phyloP scores from a whole-genome alignment of 139 green algal species.

The Auxenochlorella protothecoides region DNA sequence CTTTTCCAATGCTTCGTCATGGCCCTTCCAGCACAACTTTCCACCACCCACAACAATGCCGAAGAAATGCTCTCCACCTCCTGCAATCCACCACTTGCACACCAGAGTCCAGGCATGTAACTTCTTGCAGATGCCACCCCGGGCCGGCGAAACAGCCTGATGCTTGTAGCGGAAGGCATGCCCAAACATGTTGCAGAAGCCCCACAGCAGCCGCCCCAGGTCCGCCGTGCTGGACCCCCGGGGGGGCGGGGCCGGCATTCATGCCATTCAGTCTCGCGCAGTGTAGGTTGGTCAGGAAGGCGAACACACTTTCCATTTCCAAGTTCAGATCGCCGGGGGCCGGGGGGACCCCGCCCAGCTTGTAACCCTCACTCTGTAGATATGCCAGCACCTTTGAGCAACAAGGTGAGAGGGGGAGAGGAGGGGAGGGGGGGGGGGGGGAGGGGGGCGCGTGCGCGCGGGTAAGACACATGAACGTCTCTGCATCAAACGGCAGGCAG shows the following conservation, averaged over 20 bases:
- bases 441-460: not conserved
- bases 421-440: not conserved
- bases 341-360: not conserved
- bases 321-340: not conserved
- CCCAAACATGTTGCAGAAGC: conserved; percentile 49
- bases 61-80: no score
- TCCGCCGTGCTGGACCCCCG: conserved; percentile 18
- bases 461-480: not conserved
- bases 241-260: not conserved
- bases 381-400: conserved; percentile 36
- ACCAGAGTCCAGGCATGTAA: conserved; percentile 19
- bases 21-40: no score
- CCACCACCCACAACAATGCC: no score
- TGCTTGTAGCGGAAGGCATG: conserved; percentile 24
- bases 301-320: conserved; percentile 9
- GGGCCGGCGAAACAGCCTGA: conserved; percentile 43
- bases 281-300: conserved; percentile 10
- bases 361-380: conserved; percentile 36
- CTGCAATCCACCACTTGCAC: no score
- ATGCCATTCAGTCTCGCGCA: not conserved
- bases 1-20: no score
- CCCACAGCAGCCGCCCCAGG: conserved; percentile 42
- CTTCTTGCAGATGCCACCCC: conserved; percentile 46
- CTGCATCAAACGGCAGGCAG: not conserved
- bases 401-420: no score